Evolutionary conservation across 2,329 filamentous ascomycete species (phyloP), one percentile per base, ranked within the genome.

Genomic region (Drechmeria coniospora): DNA sequence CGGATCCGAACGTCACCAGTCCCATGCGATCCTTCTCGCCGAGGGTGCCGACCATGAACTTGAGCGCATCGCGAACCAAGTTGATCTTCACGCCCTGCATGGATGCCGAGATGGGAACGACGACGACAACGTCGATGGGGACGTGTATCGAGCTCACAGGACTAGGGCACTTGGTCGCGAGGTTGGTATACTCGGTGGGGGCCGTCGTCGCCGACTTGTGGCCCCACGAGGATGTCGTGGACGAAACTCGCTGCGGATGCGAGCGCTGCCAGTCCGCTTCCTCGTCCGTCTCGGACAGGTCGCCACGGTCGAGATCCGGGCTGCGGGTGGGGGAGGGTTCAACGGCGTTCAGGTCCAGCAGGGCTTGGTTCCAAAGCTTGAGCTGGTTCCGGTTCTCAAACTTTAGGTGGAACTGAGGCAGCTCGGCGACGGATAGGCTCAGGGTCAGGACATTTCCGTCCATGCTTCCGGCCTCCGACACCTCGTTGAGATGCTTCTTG

Each of bases 81-180:
- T 87, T 92, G 47, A 95, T 94, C 59, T 98, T 98, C 34, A 98
- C 71, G n/a, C 90, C 90, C 53, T 95, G 90, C 87, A 95, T 98
- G 0, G 90, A 95, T 1, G 87, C 92, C 0, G 90, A 95, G 5
- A 98, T 84, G 0, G 90, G 90, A 19, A 98, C 86, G 14, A 98
- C 90, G 1, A 95, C 83, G 0, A 98, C 87, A 17, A 98, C 75
- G 46, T 98, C 90, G 29, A 95, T 72, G 2, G 90, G 87, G 11
- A 95, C 82, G 47, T 98, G 90, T 26, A 87, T 51, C 5, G 76
- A 68, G 13, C 59, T 41, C 25, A 36, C 56, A 35, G 54, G 56
- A 7, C 39, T 42, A 31, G 44, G 43, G 28, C 56, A 57, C 44
- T 50, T 65, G 43, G 62, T 52, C 46, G 68, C 67, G 22, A 80